A percentile compares a stretch with the other conserved stretches of the same genome.
These are phyloP conservation scores for Candida orba DNA, from an alignment of 805 yeast species.

Conservation along the genomic window DNA sequence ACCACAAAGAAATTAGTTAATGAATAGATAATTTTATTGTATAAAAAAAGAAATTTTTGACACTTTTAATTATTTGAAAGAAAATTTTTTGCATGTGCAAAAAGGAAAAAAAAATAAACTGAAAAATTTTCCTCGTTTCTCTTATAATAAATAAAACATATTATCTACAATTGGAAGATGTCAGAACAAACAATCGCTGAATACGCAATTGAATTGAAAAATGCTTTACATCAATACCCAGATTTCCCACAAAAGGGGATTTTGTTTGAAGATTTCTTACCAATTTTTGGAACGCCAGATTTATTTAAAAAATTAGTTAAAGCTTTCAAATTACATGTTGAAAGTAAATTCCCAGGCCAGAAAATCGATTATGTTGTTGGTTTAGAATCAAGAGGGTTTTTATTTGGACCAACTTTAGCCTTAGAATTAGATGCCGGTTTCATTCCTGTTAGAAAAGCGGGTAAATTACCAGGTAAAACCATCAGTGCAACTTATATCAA, in stretches of 20 bases:
- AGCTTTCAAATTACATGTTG: slow-evolving; percentile 73
- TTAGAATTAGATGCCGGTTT: slow-evolving; percentile 84
- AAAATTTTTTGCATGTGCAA: too few species aligned
- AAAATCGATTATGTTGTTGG: slow-evolving; percentile 89
- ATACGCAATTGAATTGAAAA: slow-evolving; percentile 39
- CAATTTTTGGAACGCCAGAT: slow-evolving; percentile 79
- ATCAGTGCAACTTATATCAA: slow-evolving; percentile 68
- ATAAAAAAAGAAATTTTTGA: too few species aligned
- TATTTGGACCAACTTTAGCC: slow-evolving; percentile 94
- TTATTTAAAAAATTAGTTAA: slow-evolving; percentile 73
- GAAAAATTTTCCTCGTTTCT: background rate
- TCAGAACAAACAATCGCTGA: slow-evolving; percentile 14
- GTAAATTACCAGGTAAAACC: slow-evolving; percentile 87
- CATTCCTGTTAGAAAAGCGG: slow-evolving; percentile 91
- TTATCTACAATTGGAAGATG: background rate
- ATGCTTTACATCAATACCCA: slow-evolving; percentile 69
- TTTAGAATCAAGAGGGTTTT: slow-evolving; percentile 92
- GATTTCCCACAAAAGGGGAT: slow-evolving; percentile 93
- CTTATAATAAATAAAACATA: background rate
- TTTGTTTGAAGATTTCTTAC: slow-evolving; percentile 92
- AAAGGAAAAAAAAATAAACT: background rate
- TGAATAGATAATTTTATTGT: background rate
- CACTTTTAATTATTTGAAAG: too few species aligned
- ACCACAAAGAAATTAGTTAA: slow-evolving; percentile 1
- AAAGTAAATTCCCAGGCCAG: slow-evolving; percentile 42